Base-by-base conservation (phyloP, 2,329 filamentous ascomycete species). In the Sclerotiophoma versabilis region DNA sequence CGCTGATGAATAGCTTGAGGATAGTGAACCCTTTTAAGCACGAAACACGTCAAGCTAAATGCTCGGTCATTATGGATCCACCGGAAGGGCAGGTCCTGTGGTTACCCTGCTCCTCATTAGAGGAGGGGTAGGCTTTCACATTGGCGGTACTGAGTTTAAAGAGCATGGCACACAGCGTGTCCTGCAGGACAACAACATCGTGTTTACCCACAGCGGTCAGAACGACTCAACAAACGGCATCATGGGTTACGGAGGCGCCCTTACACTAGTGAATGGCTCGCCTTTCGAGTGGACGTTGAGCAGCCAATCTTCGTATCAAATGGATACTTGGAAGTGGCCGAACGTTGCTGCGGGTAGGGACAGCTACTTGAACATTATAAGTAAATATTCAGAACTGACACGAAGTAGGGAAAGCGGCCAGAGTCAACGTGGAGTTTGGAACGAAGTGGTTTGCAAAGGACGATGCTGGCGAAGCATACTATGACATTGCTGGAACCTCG, bases 261-360 rank as follows among this genome's bases (percentile, higher is more conserved):
- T 78, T 37, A 73, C 74, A 11, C 49, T 77, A 20, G 62, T 78
- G 41, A 78, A 78, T 62, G 75, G 74, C 17, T 76, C 73, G n/a
- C 73, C 75, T 2, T 72, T 74, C 33, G 68, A 73, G 42, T 77
- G 72, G 73, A 66, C 54, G 11, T 48, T 73, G 42, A 66, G 49
- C 26, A 53, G 62, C 20, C 64, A 69, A 29, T 62, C 66, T 27
- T 69, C 70, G 2, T 76, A 76, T 54, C 72, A 77, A 47, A 76
- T 78, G 74, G 68, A 70, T 34, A 60, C 64, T 2, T 76, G 75
- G 73, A 67, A 57, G 30, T 76, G 72, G 69, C 70, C 72, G 2
- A 70, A 68, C 1, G 54, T 75, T 15, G 62, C 41, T 22, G 63
- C 72, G 45, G 66, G 68, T 66, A 58, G 19, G 25, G 3, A 1